Conservation (phyloP, 2,329 filamentous ascomycete genomes). For the Sclerotinia nivalis region DNA sequence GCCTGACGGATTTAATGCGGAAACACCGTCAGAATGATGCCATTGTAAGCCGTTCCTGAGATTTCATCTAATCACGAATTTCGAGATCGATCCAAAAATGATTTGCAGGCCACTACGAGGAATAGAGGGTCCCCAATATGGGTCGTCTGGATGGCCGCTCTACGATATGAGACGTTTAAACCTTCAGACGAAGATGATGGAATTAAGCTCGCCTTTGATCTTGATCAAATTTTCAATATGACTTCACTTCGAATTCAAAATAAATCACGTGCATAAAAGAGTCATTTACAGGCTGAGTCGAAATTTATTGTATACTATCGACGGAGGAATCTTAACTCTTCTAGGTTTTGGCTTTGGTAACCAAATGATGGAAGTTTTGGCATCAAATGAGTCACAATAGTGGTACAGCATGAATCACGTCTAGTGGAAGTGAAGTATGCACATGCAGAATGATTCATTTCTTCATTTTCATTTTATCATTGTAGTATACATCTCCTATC, state of each 20-base stretch:
- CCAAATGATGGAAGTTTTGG: neutral
- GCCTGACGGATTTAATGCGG: neutral
- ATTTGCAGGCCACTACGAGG: neutral
- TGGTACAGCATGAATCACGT: neutral
- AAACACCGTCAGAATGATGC: slow-evolving; percentile 6
- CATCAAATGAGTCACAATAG: neutral
- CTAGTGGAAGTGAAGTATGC: neutral
- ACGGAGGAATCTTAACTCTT: neutral
- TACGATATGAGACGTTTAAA: neutral
- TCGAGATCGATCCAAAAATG: slow-evolving; percentile 5
- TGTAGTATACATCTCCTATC: neutral
- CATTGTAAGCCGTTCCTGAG: slow-evolving; percentile 2
- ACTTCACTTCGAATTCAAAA: neutral
- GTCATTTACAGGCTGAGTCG: neutral
- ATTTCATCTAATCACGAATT: neutral
- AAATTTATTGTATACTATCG: neutral
- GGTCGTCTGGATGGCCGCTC: neutral
- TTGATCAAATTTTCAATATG: neutral
- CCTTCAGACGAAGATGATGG: neutral
- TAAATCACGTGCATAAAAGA: neutral
- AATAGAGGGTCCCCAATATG: neutral
- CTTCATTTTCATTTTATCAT: neutral
- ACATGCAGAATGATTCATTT: neutral
- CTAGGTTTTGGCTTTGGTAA: neutral
- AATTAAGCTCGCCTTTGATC: neutral